Conservation (phyloP, 768 basidiomycete genomes). For the Paxillus involutus region DNA sequence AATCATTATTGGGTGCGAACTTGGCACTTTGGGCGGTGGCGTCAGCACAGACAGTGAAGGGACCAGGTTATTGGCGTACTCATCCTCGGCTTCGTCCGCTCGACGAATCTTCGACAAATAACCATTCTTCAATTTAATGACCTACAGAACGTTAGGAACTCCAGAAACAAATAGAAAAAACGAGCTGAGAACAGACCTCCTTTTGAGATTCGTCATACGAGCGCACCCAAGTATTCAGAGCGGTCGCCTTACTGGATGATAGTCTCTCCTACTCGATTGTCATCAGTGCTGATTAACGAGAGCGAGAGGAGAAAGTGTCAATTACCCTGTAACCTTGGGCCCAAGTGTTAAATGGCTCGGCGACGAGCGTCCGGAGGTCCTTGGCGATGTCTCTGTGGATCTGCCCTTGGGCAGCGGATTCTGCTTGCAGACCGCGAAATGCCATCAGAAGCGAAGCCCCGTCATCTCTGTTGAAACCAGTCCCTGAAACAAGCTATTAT, state of each 20-base stretch:
- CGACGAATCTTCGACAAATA: conserved; percentile 78
- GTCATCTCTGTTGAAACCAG: conserved; percentile 77
- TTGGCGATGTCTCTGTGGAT: conserved; percentile 69
- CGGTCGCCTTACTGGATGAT: conserved; percentile 50
- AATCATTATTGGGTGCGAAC: conserved; percentile 73
- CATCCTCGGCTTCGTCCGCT: conserved; percentile 92
- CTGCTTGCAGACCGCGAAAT: conserved; percentile 77
- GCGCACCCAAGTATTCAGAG: conserved; percentile 66
- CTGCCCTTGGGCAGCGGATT: conserved; percentile 70
- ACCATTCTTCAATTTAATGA: conserved; percentile 66
- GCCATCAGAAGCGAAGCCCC: conserved; percentile 80
- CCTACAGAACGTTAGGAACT: conserved; percentile 27
- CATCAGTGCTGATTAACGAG: conserved; percentile 13
- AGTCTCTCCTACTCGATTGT: conserved; percentile 53
- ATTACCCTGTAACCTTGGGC: conserved; percentile 68
- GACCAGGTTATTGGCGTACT: conserved; percentile 54
- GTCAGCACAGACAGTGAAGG: conserved; percentile 1
- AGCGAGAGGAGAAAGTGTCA: neutral
- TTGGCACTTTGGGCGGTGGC: conserved; percentile 57
- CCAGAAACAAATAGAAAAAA: neutral
- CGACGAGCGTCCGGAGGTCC: conserved; percentile 74
- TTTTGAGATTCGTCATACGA: conserved; percentile 68
- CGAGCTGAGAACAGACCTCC: conserved; percentile 45
- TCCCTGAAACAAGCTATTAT: conserved; percentile 35
- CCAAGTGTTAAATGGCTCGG: conserved; percentile 82